phyloP scores from a whole-genome alignment of 2,329 filamentous ascomycete genomes.

The Zymoseptoria passerinii region DNA sequence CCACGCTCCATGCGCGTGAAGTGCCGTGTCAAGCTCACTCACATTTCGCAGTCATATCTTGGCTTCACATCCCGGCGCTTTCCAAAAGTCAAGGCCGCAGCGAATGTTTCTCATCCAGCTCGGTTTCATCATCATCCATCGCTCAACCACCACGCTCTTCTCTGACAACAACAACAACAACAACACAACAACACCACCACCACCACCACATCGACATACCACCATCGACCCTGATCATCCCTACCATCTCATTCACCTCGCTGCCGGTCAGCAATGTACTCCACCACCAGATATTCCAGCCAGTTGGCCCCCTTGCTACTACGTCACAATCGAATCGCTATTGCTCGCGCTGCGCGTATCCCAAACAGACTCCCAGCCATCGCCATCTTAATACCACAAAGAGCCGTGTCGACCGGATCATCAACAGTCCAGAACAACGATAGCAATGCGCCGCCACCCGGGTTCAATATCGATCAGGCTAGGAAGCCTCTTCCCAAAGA shows the following conservation, averaged over 20 bases:
- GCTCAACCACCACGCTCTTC: not conserved
- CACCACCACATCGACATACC: not conserved
- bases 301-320: constrained; percentile 41
- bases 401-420: constrained; percentile 48
- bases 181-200: too few species aligned
- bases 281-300: constrained; percentile 34
- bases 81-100: not conserved
- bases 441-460: constrained; percentile 63
- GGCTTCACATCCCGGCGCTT: not conserved
- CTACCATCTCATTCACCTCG: constrained; percentile 2
- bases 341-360: constrained; percentile 35
- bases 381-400: constrained; percentile 49
- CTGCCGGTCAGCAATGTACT: constrained; percentile 39
- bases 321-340: constrained; percentile 36
- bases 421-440: constrained; percentile 38
- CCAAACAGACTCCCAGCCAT: constrained; percentile 48
- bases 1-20: too few species aligned
- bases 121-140: not conserved
- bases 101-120: not conserved
- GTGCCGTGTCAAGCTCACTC: too few species aligned
- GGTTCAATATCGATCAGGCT: constrained; percentile 83
- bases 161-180: constrained; percentile 7
- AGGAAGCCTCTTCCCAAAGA: constrained; percentile 71
- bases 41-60: too few species aligned
- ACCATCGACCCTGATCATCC: not conserved